Evolutionary conservation across 306 rosid species (phyloP), one percentile per base, ranked within the genome.

Genomic region (Hippophae tibetana): DNA sequence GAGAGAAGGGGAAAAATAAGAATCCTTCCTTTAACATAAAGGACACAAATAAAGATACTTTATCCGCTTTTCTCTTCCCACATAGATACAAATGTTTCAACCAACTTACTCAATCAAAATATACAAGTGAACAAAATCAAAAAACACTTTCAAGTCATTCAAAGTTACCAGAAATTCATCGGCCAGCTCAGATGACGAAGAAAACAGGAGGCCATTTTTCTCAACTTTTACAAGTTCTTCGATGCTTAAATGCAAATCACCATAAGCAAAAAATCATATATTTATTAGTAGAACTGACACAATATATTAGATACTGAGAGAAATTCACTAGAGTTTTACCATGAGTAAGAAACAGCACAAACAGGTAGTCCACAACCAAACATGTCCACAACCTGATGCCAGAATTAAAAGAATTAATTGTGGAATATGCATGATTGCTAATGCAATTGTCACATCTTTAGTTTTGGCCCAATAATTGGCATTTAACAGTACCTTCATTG

Each of bases 361-460:
- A 88, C 98, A 27, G 96, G 98, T 64, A 92, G 78, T 57, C 98
- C 96, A 78, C 98, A 92, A 59, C 98, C 98, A 51, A 92, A 92
- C 98, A 92, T 92, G 78, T 92, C 98, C 67, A 92, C 98, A 56
- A 92, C 85, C 98, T 92, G 62, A 62, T 55, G 54, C 43, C 69
- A 56, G 9, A 60, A 45, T 2, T 48, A n/a, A 59, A 14, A 65
- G 59, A 9, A 9, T 26, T 38, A 38, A 27, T 10, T 41, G 10
- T 60, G 13, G 62, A 7, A 55, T 18, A 42, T n/a, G 13, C 8
- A 5, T 53, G 58, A 10, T 23, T 25, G 6, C 12, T 27, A 10
- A 51, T 18, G 13, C 25, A 5, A 14, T 47, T 12, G 44, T 7
- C 23, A 14, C 50, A 18, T 55, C 27, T 41, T 38, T 40, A 6